Evolutionary conservation across 2,329 filamentous ascomycete species (phyloP), one percentile per base, ranked within the genome.

Genomic region (Pestalotiopsis sp.): DNA sequence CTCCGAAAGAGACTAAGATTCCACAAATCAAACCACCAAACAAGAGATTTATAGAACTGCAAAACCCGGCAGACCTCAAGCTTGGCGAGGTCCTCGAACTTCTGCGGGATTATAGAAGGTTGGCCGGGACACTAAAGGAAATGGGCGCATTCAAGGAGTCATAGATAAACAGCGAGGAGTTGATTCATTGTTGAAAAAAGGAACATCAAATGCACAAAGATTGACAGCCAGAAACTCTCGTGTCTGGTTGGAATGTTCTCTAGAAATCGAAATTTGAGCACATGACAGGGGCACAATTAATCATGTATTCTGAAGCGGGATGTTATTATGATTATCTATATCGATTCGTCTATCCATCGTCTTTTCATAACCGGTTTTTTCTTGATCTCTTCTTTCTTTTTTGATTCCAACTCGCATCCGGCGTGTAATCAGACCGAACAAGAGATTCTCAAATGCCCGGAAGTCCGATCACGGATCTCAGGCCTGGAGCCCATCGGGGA

Each of bases 61-160:
- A 92, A 74, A 90, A 90, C 76, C 90, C 91, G 0, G 87, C 87
- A 0, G 92, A 95, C 61, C 83, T 95, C 36, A 90, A 86, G 67
- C 82, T 95, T 31, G 88, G 89, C n/a, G 93, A 95, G 74, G 90
- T 95, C 20, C 80, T 91, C 27, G 88, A 92, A 68, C 81, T 95
- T 63, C 80, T 95, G 25, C 85, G 89, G 67, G 93, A 95, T 78
- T 95, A 95, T 75, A 88, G 92, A 74, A 84, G 93, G 66, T 80
- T 95, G 61, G 92, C 92, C 0, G 84, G 84, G 36, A 88, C 87
- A 9, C 78, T 95, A 68, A 89, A 89, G 73, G 88, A 90, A 63
- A 80, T 89, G 76, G 89, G 85, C 23, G 89, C 88, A 11, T 89
- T 92, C 75, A 85, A 86, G 70, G 82, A 82, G 68, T 73, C 70